phyloP scores from a whole-genome alignment of 1,284 basidiomycete species.

The Apiotrichum brassicae region DNA sequence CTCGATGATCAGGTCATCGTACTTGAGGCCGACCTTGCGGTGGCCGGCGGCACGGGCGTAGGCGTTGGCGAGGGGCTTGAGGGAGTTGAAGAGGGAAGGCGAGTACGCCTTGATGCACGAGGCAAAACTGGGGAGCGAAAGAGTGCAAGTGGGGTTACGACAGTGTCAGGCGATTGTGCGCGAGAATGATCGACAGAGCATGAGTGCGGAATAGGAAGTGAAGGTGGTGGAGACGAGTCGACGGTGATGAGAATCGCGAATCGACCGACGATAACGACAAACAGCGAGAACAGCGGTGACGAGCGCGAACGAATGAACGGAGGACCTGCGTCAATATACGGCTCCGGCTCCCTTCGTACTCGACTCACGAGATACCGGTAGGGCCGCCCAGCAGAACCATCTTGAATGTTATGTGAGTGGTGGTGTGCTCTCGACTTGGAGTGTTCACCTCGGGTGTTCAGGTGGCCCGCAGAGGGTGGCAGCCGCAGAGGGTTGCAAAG shows the following conservation, averaged over 20 bases:
- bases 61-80: constrained; percentile 76
- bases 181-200: no score
- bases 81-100: constrained; percentile 48
- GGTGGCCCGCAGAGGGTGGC: no score
- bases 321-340: no score
- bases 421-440: background rate
- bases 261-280: background rate
- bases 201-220: background rate
- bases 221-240: background rate
- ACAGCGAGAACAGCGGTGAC: background rate
- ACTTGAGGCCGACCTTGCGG: constrained; percentile 82
- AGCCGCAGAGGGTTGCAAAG: no score
- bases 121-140: no score
- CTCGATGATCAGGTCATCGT: constrained; percentile 91
- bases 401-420: constrained; percentile 21
- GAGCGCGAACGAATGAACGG: no score
- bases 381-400: constrained; percentile 58
- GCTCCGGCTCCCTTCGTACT: no score
- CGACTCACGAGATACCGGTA: constrained; percentile 59
- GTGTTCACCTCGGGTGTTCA: background rate
- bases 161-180: no score
- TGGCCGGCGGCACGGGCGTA: constrained; percentile 79
- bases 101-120: constrained; percentile 64
- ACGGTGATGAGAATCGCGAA: background rate
- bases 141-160: no score